A percentile compares a stretch with the other conserved stretches of the same genome.
phyloP scores from a whole-genome alignment of 306 rosid genomes.

The Cucurbita pepo region DNA sequence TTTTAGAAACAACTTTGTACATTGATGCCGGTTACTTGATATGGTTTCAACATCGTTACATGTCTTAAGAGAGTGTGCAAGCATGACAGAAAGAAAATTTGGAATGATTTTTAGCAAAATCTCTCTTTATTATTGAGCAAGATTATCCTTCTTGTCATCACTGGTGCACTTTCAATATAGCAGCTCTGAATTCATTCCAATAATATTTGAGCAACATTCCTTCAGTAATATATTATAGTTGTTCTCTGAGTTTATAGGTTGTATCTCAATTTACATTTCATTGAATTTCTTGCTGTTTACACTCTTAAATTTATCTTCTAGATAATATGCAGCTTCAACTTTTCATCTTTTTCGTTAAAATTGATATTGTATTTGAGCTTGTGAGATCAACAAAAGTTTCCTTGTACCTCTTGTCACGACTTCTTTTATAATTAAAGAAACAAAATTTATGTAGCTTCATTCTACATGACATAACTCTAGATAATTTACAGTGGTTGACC shows the following conservation, averaged over 20 bases:
- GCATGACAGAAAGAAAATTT: background rate
- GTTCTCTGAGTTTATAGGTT: background rate
- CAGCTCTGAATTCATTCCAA: background rate
- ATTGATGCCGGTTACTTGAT: background rate
- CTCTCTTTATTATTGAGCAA: background rate
- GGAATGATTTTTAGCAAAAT: background rate
- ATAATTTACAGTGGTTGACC: constrained; percentile 56
- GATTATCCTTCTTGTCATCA: background rate
- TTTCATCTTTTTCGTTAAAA: background rate
- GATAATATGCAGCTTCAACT: background rate
- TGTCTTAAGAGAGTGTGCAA: background rate
- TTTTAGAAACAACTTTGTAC: background rate
- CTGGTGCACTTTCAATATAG: background rate
- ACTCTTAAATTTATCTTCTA: background rate
- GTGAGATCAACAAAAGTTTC: background rate
- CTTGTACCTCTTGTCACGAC: background rate
- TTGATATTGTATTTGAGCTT: background rate
- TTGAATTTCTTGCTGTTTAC: background rate
- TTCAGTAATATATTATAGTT: background rate
- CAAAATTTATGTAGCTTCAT: background rate
- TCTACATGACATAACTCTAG: background rate
- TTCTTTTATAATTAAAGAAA: background rate
- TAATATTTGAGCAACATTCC: background rate
- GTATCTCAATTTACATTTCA: background rate
- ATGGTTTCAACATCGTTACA: background rate